Base-by-base conservation (phyloP, 805 yeast species). In the Candida krabiensis region DNA sequence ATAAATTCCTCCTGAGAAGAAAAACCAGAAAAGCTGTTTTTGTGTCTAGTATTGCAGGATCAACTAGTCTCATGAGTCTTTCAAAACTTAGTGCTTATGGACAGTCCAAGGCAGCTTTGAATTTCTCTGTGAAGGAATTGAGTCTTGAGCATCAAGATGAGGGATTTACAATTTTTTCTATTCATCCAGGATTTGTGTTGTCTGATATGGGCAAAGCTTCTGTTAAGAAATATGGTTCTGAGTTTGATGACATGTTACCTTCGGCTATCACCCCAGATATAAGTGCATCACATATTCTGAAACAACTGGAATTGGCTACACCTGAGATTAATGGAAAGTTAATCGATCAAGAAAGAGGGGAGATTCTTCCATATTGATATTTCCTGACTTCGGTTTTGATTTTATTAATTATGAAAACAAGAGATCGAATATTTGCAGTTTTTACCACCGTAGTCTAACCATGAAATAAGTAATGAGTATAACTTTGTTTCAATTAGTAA, bases 31-130 rank as follows among this genome's bases (percentile, higher is more conserved):
- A 62, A 37, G 45, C 61, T 9, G 35, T 59, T 6, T 56, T 63
- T 42, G 50, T 56, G 11, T 57, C 68, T 2, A 52, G 61, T 29
- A 24, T 46, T 4, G 49, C 53, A 21, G 68, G 61, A 1, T 60
- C 66, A 4, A 45, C 56, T 26, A 53, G 51, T 6, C 47, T 39
- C 4, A 49, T 40, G 24, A 43, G 60, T 6, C 56, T 61, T 4
- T 11, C 46, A 9, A 38, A 46, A 5, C 26, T 39, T 7, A 30
- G 41, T 33, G 53, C 61, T 8, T 67, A 67, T 40, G 63, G 62
- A 12, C 53, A 55, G 5, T 66, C 72, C 6, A 68, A 69, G 42
- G 63, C 67, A 3, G 67, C 66, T 1, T 34, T 64, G 15, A 66
- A 65, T 49, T 48, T 48, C 38, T 14, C 56, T 9, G 50, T 53